phyloP scores from a whole-genome alignment of 1,139 yeast species.

The Groenewaldozyma auringiensis region DNA sequence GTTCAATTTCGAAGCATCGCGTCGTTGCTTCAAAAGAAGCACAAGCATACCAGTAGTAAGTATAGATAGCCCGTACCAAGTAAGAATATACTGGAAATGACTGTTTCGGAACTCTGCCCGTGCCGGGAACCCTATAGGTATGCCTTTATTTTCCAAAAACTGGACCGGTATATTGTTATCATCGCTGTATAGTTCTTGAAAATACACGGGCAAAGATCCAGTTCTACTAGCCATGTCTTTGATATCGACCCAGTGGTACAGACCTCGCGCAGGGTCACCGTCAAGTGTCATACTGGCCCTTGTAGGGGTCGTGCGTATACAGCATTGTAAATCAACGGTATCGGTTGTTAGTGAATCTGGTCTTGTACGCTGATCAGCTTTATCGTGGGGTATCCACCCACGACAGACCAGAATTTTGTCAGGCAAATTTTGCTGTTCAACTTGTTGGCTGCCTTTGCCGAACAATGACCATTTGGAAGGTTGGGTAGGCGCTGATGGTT shows the following conservation, averaged over 20 bases:
- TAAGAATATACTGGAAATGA: conserved; percentile 83
- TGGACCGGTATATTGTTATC: conserved; percentile 17
- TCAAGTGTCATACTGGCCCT: conserved; percentile 70
- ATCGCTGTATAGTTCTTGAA: conserved; percentile 50
- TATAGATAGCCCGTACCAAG: conserved; percentile 87
- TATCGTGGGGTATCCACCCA: conserved; percentile 83
- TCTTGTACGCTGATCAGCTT: conserved; percentile 58
- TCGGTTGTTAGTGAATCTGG: conserved; percentile 65
- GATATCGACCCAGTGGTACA: conserved; percentile 59
- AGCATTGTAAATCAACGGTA: conserved; percentile 62
- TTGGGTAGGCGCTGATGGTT: not conserved
- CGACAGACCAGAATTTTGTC: conserved; percentile 66
- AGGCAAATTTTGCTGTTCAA: not conserved
- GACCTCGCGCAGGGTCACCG: conserved; percentile 60
- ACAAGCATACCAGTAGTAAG: conserved; percentile 61
- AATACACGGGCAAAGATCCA: conserved; percentile 62
- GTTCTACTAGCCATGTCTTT: conserved; percentile 69
- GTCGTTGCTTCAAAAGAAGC: conserved; percentile 37
- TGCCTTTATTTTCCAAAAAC: conserved; percentile 51
- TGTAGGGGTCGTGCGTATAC: conserved; percentile 63
- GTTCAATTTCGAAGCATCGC: not conserved
- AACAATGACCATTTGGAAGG: not conserved
- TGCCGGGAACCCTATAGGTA: conserved; percentile 81
- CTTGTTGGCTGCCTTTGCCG: not conserved
- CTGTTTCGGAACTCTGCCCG: conserved; percentile 76